phyloP scores from a whole-genome alignment of 768 basidiomycete species.

The Holtermanniella nyarrowii region DNA sequence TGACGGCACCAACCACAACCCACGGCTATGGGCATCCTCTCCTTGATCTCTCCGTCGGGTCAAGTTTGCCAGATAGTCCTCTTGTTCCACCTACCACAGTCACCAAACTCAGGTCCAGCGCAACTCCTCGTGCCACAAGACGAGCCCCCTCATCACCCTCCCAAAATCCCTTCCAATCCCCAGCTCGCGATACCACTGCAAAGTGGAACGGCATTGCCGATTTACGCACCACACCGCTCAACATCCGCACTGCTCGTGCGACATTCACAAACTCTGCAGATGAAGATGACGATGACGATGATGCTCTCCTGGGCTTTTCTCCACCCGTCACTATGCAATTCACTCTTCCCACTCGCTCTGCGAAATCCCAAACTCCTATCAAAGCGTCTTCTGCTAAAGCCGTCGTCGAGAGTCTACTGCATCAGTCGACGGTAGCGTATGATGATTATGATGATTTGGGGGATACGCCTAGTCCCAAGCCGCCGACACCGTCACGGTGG shows the following conservation, averaged over 20 bases:
- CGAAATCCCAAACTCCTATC: slow-evolving; percentile 10
- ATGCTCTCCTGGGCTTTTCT: slow-evolving; percentile 43
- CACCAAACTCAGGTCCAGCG: not conserved
- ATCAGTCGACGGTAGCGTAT: not conserved
- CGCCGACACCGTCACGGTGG: not conserved
- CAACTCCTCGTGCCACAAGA: not conserved
- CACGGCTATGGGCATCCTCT: not conserved
- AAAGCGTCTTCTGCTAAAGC: slow-evolving; percentile 14
- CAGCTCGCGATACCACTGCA: not conserved
- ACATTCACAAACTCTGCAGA: slow-evolving; percentile 44
- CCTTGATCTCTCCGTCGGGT: not conserved
- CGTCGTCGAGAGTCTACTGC: slow-evolving; percentile 1
- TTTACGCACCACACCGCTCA: slow-evolving; percentile 46
- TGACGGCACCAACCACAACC: not conserved
- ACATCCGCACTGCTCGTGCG: slow-evolving; percentile 26
- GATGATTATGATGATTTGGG: slow-evolving; percentile 3
- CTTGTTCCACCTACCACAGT: not conserved
- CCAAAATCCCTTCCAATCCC: not conserved
- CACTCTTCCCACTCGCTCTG: slow-evolving; percentile 40
- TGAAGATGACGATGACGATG: slow-evolving; percentile 33
- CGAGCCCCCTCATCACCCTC: too few relatives aligned
- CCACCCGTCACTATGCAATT: slow-evolving; percentile 53
- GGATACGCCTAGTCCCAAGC: not conserved
- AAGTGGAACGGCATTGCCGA: slow-evolving; percentile 68
- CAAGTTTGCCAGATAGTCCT: not conserved